Evolutionary conservation across 805 yeast species (phyloP).

Genomic region (Candida ipomoeae): DNA sequence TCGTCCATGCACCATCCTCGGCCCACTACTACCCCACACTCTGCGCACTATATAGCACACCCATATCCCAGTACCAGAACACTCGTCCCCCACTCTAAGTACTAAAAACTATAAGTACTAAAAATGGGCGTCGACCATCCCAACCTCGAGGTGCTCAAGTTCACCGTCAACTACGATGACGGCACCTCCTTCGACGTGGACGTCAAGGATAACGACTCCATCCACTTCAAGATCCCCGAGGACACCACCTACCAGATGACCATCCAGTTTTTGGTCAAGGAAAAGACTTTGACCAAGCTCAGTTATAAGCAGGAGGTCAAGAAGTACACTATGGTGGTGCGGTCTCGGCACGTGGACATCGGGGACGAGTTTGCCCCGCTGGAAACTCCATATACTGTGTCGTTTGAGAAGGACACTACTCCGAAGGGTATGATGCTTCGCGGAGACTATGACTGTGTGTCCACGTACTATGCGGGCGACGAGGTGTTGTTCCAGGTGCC

Average conservation of each 20-base stretch:
- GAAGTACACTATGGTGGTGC: conserved; percentile 34
- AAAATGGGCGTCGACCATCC: conserved; percentile 20
- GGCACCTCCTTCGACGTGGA: conserved; percentile 25
- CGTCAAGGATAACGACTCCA: conserved; percentile 26
- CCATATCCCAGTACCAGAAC: background rate
- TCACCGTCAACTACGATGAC: conserved; percentile 26
- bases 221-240: conserved; percentile 35
- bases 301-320: conserved; percentile 33
- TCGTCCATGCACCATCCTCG: background rate
- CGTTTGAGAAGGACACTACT: conserved; percentile 32
- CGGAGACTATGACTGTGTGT: conserved; percentile 29
- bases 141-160: conserved; percentile 32
- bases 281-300: conserved; percentile 26
- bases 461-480: conserved; percentile 32
- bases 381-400: conserved; percentile 29
- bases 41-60: background rate
- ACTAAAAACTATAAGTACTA: background rate
- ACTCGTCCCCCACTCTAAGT: background rate
- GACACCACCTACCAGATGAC: conserved; percentile 30
- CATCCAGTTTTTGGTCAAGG: conserved; percentile 30
- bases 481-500: conserved; percentile 25
- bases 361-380: conserved; percentile 32
- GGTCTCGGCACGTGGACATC: conserved; percentile 25
- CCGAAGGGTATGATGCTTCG: conserved; percentile 39
- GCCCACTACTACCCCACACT: background rate